phyloP scores from a whole-genome alignment of 148 eudicot genomes.

The Amaranthus palmeri region DNA sequence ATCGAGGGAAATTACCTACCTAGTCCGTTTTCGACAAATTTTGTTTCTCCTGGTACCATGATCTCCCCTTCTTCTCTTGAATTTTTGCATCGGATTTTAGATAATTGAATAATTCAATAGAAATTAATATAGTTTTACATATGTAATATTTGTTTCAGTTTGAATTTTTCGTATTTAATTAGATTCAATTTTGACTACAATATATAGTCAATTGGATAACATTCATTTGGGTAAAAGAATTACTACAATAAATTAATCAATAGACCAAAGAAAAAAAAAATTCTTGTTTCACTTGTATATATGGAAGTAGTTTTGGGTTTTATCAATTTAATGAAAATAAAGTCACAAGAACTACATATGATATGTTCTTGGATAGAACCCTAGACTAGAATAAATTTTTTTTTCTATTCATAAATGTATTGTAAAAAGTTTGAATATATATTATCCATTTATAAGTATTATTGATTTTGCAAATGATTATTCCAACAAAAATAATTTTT shows the following conservation, averaged over 20 bases:
- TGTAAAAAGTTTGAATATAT: no score
- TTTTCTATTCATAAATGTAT: no score
- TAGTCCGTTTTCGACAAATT: slow-evolving; percentile 46
- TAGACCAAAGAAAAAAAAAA: no score
- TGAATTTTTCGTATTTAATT: not conserved
- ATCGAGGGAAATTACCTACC: slow-evolving; percentile 29
- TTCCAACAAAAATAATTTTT: no score
- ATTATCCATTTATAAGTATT: no score
- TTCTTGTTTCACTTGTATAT: not conserved
- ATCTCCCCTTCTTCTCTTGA: slow-evolving; percentile 66
- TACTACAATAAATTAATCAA: no score
- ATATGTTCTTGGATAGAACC: no score
- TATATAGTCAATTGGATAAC: not conserved
- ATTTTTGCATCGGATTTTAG: slow-evolving; percentile 54
- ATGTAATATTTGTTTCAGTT: not conserved
- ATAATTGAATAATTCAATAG: slow-evolving; percentile 8
- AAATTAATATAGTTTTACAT: not conserved
- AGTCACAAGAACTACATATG: no score
- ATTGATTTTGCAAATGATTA: no score
- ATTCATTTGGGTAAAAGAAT: not conserved
- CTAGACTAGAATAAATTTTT: no score
- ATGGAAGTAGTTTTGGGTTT: not conserved
- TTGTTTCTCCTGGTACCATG: slow-evolving; percentile 49
- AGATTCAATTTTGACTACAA: not conserved
- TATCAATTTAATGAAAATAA: not conserved